Evolutionary conservation across 306 rosid species (phyloP).

Genomic region (Cucumis hystrix): DNA sequence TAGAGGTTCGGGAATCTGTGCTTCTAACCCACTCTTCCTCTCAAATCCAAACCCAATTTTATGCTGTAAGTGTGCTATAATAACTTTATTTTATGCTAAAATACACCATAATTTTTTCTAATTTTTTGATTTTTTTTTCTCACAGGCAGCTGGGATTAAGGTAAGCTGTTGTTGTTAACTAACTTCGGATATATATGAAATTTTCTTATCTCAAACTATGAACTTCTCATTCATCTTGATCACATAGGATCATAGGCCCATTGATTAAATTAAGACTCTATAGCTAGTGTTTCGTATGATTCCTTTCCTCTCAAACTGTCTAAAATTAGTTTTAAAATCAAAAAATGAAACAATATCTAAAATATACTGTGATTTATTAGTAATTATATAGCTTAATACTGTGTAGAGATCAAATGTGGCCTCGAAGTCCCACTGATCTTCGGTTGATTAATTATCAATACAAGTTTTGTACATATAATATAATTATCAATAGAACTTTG

Average conservation of each 20-base stretch:
- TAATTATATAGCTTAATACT: no score
- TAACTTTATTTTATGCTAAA: background rate
- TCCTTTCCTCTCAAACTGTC: no score
- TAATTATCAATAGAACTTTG: no score
- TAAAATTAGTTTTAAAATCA: background rate
- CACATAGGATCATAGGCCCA: no score
- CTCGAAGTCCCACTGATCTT: background rate
- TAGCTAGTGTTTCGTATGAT: no score
- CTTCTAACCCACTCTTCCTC: slow-evolving; percentile 3
- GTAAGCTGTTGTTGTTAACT: background rate
- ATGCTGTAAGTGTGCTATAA: background rate
- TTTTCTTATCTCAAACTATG: background rate
- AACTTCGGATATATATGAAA: background rate
- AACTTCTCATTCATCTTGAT: background rate
- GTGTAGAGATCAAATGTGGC: background rate
- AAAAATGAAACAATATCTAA: background rate
- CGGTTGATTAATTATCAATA: no score
- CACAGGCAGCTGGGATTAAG: slow-evolving; percentile 10
- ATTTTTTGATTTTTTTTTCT: background rate
- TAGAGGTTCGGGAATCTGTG: background rate
- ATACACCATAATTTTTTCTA: no score
- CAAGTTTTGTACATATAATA: no score
- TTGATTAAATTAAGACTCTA: no score
- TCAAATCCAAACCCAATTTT: slow-evolving; percentile 1
- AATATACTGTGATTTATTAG: no score